A percentile compares a stretch with the other conserved stretches of the same genome.
Evolutionary conservation across 139 green algal genomes (phyloP).

Genomic region (Haematococcus sp.): DNA sequence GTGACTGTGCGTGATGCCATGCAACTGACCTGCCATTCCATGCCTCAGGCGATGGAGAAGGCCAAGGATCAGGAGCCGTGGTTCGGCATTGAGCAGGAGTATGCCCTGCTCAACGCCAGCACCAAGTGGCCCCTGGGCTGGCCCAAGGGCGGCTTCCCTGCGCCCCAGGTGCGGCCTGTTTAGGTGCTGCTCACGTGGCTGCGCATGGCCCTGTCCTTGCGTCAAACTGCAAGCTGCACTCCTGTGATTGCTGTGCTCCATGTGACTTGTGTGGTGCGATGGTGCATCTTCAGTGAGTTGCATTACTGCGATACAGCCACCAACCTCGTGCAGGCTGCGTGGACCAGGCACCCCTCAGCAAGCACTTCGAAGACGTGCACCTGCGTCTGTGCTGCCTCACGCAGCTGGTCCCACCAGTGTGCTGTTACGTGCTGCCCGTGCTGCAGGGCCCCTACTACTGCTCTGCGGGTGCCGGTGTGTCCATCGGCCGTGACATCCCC

Average conservation of each 20-base stretch:
- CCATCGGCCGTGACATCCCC: slow-evolving; percentile 90
- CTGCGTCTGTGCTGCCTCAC: neutral
- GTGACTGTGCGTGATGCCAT: no score
- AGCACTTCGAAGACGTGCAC: no score
- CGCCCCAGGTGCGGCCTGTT: slow-evolving; percentile 50
- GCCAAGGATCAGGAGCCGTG: slow-evolving; percentile 81
- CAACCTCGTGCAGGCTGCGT: no score
- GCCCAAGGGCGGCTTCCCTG: slow-evolving; percentile 88
- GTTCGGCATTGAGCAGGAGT: slow-evolving; percentile 99
- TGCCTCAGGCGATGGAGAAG: slow-evolving; percentile 50
- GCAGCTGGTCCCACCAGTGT: neutral
- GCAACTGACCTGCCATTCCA: no score
- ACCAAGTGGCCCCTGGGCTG: slow-evolving; percentile 98
- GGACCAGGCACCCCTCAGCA: no score
- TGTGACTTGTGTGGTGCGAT: neutral
- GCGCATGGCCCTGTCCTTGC: neutral
- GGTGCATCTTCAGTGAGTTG: no score
- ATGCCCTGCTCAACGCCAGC: slow-evolving; percentile 92
- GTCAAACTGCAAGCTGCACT: neutral
- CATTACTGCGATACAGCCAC: no score
- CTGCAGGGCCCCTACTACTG: slow-evolving; percentile 99
- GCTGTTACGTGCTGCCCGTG: slow-evolving; percentile 51
- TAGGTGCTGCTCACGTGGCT: neutral
- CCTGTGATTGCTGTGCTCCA: neutral
- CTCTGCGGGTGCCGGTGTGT: slow-evolving; percentile 80